Percentiles rank a stretch among this genome's conserved stretches.
Evolutionary conservation across 176 grass and related monocot species (phyloP).

Genomic region (Luzula sylvatica): DNA sequence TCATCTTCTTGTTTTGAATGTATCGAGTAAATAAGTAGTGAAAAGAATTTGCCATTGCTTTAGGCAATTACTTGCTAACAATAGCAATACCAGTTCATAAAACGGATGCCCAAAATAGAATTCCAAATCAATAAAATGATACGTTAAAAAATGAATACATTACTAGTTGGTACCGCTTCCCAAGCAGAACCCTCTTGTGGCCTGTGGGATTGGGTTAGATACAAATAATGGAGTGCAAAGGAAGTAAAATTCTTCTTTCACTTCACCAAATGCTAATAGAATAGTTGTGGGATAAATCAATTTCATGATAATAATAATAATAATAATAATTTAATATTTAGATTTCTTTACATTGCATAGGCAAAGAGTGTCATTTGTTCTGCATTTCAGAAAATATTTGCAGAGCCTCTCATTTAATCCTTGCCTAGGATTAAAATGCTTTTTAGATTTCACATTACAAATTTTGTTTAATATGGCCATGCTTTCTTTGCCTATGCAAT

Average conservation of each 20-base stretch:
- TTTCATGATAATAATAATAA: no score
- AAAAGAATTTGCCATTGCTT: neutral
- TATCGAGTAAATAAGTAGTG: neutral
- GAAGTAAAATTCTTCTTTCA: slow-evolving; percentile 72
- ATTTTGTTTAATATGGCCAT: no score
- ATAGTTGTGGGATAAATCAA: no score
- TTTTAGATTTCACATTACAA: no score
- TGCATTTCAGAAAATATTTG: no score
- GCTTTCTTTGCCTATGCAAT: no score
- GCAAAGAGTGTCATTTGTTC: no score
- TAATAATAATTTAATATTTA: no score
- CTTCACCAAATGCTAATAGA: slow-evolving; percentile 75
- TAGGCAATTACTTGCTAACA: neutral
- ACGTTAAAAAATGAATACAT: slow-evolving; percentile 26
- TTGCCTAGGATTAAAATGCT: no score
- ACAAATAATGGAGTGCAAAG: slow-evolving; percentile 40
- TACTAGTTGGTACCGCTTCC: slow-evolving; percentile 31
- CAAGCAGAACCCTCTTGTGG: slow-evolving; percentile 28
- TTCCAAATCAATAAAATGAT: slow-evolving; percentile 21
- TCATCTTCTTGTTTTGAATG: no score
- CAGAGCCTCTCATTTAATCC: no score
- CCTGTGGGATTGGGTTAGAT: slow-evolving; percentile 10
- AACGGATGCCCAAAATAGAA: slow-evolving; percentile 32
- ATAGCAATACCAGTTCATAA: slow-evolving; percentile 25
- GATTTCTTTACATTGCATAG: no score